Conservation (phyloP, 371 early-diverging fungal genomes). For the Mortierella sp. region DNA sequence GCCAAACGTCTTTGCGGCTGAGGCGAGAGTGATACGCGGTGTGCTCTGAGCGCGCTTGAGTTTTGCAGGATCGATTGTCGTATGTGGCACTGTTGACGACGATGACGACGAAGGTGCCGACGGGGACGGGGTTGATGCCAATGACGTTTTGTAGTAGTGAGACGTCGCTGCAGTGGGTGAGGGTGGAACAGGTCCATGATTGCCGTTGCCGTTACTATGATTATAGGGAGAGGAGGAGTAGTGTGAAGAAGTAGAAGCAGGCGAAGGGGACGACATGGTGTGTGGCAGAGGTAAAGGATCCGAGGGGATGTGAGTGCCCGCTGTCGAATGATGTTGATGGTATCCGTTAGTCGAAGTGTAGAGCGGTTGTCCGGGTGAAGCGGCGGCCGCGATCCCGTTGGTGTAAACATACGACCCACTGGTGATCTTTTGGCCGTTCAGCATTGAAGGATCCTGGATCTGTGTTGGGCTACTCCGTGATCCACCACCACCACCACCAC, state of each 20-base stretch:
- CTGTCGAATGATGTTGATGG: conserved; percentile 13
- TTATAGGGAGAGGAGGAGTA: conserved; percentile 2
- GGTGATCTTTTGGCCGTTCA: conserved; percentile 48
- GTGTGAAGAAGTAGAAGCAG: conserved; percentile 8
- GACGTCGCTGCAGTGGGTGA: background rate
- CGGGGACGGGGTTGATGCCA: conserved; percentile 15
- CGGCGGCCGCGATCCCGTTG: conserved; percentile 32
- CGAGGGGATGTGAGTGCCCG: background rate
- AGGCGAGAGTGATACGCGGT: conserved; percentile 47
- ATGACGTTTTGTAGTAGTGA: background rate
- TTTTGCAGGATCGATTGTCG: conserved; percentile 44
- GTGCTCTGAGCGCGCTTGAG: conserved; percentile 55
- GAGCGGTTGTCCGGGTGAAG: conserved; percentile 24
- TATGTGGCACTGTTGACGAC: conserved; percentile 24
- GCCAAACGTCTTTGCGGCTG: conserved; percentile 54
- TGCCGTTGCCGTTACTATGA: background rate
- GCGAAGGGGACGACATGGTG: conserved; percentile 3
- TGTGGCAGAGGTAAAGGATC: conserved; percentile 3
- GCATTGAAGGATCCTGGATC: conserved; percentile 40
- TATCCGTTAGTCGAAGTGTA: conserved; percentile 35
- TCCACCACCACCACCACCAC: background rate
- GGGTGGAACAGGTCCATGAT: conserved; percentile 2
- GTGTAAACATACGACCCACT: conserved; percentile 53
- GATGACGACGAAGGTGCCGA: background rate
- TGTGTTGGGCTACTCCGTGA: conserved; percentile 45